Base-by-base conservation (phyloP, 1,284 basidiomycete genomes). In the Cystobasidium sp. region DNA sequence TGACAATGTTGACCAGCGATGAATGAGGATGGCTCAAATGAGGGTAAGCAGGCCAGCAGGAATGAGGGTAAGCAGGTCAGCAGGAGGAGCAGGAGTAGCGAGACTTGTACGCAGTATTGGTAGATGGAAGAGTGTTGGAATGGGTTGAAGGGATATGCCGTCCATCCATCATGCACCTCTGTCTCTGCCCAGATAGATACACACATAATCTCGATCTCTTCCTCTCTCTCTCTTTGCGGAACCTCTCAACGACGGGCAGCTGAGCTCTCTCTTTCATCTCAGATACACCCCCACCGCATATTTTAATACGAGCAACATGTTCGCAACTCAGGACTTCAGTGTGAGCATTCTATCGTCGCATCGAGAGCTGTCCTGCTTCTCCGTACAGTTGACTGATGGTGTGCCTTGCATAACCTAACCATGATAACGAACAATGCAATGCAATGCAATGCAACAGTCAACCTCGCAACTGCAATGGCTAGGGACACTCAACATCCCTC, bases 401-500 rank as follows among this genome's bases (percentile, higher is more conserved):
- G 31, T 31, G 31, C 31, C 31, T 31, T 31, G 31, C 47, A 51
- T 14, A 51, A 51, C 47, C 2, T 51, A 51, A 31, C 31, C 31
- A 8, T 59, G 56, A 59, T 43, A 59, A 39, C 31, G 56, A 59
- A 37, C 7, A 6, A 58, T 58, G 16, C 31, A 10, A 43, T 61
- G 9, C 20, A 47, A 46, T 6, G 7, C 16, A 16, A 18, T 49
- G 14, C 18, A 24, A 9, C 67, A 75, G 74, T 53, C 52, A 18
- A 68, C 44, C 39, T 93, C 92, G 77, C 92, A 94, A 83, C 88
- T 97, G 81, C 90, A 94, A 83, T 97, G 94, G 94, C 89, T 91
- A 80, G 89, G 93, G 62, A 88, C 87, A 77, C 86, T 97, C 81
- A 89, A 86, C 84, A 90, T 80, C 74, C 93, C 75, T 84, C 87